A percentile compares a stretch with the other conserved stretches of the same genome.
Conservation (phyloP, 768 basidiomycete genomes). For the Neoboletus brunneissimus region DNA sequence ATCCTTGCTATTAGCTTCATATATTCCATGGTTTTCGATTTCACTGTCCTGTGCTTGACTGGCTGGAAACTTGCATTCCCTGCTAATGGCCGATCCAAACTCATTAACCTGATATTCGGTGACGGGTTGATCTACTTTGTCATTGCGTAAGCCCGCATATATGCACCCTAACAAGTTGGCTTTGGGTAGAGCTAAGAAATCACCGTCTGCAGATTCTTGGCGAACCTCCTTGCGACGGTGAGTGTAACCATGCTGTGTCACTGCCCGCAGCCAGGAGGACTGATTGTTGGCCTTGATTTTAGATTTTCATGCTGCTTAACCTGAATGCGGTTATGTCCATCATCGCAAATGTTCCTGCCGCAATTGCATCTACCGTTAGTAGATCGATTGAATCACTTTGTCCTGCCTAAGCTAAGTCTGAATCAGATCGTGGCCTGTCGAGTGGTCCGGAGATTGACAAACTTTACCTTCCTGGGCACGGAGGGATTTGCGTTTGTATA, state of each 20-base stretch:
- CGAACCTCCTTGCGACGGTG: conserved; percentile 58
- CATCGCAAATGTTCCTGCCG: conserved; percentile 71
- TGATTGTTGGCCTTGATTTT: background rate
- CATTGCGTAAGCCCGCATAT: conserved; percentile 53
- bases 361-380: conserved; percentile 62
- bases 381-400: background rate
- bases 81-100: conserved; percentile 48
- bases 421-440: conserved; percentile 62
- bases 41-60: conserved; percentile 58
- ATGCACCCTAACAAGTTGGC: background rate
- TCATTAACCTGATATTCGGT: conserved; percentile 64
- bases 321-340: conserved; percentile 73
- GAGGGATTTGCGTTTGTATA: conserved; percentile 52
- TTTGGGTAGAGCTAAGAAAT: conserved; percentile 2
- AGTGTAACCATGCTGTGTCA: conserved; percentile 1
- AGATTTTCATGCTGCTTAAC: conserved; percentile 64
- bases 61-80: conserved; percentile 55
- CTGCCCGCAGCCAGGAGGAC: background rate
- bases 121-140: conserved; percentile 72
- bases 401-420: background rate
- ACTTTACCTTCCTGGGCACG: conserved; percentile 48
- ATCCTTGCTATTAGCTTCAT: conserved; percentile 67
- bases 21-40: conserved; percentile 72
- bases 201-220: conserved; percentile 51
- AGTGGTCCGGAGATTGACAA: conserved; percentile 62